phyloP scores from a whole-genome alignment of 2,329 filamentous ascomycete species.

The Arthrobotrys megalospora region DNA sequence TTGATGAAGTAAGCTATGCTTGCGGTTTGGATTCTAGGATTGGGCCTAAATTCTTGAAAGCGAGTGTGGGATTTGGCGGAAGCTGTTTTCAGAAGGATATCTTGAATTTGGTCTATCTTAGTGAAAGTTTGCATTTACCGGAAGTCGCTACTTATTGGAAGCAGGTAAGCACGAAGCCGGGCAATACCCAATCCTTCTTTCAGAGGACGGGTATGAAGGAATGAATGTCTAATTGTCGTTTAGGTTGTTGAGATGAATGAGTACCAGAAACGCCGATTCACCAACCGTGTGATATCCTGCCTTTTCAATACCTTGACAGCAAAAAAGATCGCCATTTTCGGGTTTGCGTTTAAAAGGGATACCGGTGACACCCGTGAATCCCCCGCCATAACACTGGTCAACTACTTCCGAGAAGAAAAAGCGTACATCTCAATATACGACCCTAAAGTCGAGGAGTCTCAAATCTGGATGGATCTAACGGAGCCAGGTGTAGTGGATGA shows the following conservation, averaged over 20 bases:
- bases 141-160: conserved; percentile 84
- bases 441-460: conserved; percentile 67
- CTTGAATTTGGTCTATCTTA: conserved; percentile 80
- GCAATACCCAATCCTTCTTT: not conserved
- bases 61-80: conserved; percentile 83
- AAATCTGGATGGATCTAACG: conserved; percentile 66
- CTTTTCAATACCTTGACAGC: conserved; percentile 78
- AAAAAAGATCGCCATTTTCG: conserved; percentile 81
- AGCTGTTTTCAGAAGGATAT: conserved; percentile 88
- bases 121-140: conserved; percentile 77
- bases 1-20: conserved; percentile 79
- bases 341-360: conserved; percentile 85
- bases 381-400: conserved; percentile 78
- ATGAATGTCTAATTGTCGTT: not conserved
- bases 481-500: conserved; percentile 65
- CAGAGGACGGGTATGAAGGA: not conserved
- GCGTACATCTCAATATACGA: conserved; percentile 74
- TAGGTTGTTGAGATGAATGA: conserved; percentile 82
- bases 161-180: conserved; percentile 66
- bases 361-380: conserved; percentile 82
- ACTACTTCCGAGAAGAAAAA: conserved; percentile 76
- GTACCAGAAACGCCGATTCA: conserved; percentile 79
- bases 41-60: conserved; percentile 80
- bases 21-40: conserved; percentile 81
- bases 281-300: conserved; percentile 75